Conservation (phyloP, 164 flowering plant genomes). For the Liriodendron chinense region DNA sequence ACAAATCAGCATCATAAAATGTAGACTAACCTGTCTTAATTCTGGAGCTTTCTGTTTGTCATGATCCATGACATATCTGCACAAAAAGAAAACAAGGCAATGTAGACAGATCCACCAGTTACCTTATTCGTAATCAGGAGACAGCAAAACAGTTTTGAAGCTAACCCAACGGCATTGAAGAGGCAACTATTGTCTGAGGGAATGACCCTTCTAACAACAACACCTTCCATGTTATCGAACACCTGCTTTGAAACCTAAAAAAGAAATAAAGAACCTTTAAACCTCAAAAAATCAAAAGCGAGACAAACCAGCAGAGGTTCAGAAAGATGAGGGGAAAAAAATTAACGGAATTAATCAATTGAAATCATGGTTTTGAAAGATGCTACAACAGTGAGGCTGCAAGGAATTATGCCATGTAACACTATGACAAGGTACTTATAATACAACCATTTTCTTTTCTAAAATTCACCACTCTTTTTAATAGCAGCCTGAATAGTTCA, state of each 20-base stretch:
- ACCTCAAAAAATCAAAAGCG: neutral
- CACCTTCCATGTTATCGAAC: constrained; percentile 63
- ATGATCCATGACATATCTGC: constrained; percentile 95
- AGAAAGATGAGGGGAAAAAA: neutral
- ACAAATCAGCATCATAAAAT: neutral
- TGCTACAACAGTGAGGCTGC: no score
- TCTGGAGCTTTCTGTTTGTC: constrained; percentile 77
- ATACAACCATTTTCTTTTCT: no score
- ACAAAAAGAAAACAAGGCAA: constrained; percentile 6
- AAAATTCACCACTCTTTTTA: no score
- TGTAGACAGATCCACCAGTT: neutral
- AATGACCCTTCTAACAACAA: constrained; percentile 78
- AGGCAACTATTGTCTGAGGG: constrained; percentile 98
- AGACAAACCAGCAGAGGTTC: neutral
- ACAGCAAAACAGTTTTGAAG: neutral
- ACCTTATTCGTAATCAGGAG: neutral
- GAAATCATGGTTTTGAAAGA: neutral
- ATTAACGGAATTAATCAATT: neutral
- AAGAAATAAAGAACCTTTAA: neutral
- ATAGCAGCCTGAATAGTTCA: no score
- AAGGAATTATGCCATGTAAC: no score
- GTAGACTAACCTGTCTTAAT: constrained; percentile 71
- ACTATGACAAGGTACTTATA: no score
- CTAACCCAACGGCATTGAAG: constrained; percentile 94
- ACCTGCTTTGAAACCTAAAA: constrained; percentile 8